A percentile compares a stretch with the other conserved stretches of the same genome.
Evolutionary conservation across 2,329 filamentous ascomycete genomes (phyloP).

Genomic region (Aspergillus felis): DNA sequence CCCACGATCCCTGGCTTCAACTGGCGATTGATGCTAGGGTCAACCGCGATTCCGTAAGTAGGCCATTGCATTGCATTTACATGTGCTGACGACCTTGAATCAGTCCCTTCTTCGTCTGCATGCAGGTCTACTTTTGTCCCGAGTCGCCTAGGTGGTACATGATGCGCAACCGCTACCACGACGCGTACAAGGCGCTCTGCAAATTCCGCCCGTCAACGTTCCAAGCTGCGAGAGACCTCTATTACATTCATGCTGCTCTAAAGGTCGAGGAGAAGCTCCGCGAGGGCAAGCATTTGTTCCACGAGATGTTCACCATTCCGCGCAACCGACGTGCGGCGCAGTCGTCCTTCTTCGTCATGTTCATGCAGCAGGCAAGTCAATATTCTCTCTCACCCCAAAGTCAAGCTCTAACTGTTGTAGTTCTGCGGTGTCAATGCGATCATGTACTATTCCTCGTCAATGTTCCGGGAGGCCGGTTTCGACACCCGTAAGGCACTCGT

Average conservation of each 20-base stretch:
- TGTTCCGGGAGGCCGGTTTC: slow-evolving; percentile 57
- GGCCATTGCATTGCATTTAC: slow-evolving; percentile 26
- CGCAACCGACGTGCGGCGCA: slow-evolving; percentile 59
- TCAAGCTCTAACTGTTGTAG: slow-evolving; percentile 9
- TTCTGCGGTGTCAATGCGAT: slow-evolving; percentile 55
- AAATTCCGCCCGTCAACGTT: slow-evolving; percentile 48
- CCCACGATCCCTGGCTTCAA: slow-evolving; percentile 44
- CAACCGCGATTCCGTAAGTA: slow-evolving; percentile 54
- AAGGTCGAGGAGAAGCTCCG: slow-evolving; percentile 55
- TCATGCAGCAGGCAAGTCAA: slow-evolving; percentile 53
- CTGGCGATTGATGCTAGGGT: slow-evolving; percentile 68
- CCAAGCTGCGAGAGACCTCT: slow-evolving; percentile 54
- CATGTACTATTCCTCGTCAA: slow-evolving; percentile 59
- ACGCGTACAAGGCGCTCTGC: slow-evolving; percentile 49
- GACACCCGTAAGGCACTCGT: slow-evolving; percentile 50
- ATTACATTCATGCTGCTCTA: slow-evolving; percentile 57
- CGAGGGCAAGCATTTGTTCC: slow-evolving; percentile 50
- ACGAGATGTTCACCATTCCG: slow-evolving; percentile 58
- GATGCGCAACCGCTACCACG: slow-evolving; percentile 42
- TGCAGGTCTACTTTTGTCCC: slow-evolving; percentile 63
- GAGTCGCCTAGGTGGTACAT: slow-evolving; percentile 52
- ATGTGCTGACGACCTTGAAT: neutral
- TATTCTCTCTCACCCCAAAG: neutral
- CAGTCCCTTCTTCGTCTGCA: slow-evolving; percentile 48
- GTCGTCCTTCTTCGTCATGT: slow-evolving; percentile 61